A percentile compares a stretch with the other conserved stretches of the same genome.
Conservation (phyloP, 164 flowering plant genomes). For the Sedum album region DNA sequence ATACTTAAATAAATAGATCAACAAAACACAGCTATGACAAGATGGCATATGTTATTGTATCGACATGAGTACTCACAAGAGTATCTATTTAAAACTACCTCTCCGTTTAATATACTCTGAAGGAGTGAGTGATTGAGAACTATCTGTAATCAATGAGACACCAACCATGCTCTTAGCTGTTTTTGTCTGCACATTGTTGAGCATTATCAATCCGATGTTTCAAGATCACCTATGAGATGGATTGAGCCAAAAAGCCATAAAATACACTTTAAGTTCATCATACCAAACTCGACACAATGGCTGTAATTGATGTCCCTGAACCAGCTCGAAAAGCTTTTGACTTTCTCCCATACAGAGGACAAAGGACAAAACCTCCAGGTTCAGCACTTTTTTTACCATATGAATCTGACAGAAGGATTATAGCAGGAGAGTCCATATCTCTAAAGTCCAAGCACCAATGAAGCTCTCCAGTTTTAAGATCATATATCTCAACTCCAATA, state of each 20-base stretch:
- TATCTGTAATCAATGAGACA: conserved; percentile 61
- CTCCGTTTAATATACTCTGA: conserved; percentile 64
- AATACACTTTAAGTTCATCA: background rate
- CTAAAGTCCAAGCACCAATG: conserved; percentile 98
- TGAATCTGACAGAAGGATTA: conserved; percentile 60
- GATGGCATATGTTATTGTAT: background rate
- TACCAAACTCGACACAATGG: conserved; percentile 79
- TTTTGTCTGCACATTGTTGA: conserved; percentile 56
- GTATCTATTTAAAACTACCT: conserved; percentile 32
- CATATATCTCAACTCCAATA: conserved; percentile 79
- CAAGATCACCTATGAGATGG: background rate
- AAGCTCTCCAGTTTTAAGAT: conserved; percentile 66
- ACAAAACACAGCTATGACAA: background rate
- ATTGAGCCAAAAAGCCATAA: too few relatives aligned
- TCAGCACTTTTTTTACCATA: conserved; percentile 67
- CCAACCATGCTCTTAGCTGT: conserved; percentile 86
- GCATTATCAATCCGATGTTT: background rate
- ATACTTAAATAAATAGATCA: conserved; percentile 6
- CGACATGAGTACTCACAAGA: background rate
- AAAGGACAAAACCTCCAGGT: conserved; percentile 82
- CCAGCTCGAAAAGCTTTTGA: conserved; percentile 92
- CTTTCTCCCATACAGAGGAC: conserved; percentile 93
- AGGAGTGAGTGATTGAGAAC: conserved; percentile 56
- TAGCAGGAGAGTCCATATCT: conserved; percentile 90
- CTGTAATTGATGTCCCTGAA: conserved; percentile 70